Conservation (phyloP, 2,329 filamentous ascomycete species). For the Cercospora sp. region DNA sequence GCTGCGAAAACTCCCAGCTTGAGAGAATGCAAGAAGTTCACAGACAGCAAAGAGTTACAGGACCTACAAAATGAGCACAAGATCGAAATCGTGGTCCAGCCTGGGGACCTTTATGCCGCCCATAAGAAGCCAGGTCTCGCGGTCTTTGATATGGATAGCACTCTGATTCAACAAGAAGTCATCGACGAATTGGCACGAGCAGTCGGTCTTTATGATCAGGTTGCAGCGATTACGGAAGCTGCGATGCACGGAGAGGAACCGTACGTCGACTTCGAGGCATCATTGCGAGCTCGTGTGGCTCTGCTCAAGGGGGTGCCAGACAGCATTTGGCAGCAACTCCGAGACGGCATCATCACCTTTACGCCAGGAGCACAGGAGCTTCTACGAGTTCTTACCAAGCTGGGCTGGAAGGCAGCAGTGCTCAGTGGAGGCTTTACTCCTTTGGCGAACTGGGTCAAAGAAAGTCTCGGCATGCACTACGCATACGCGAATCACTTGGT, state of each 20-base stretch:
- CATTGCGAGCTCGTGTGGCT: conserved; percentile 75
- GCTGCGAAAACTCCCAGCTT: not conserved
- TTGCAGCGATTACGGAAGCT: conserved; percentile 84
- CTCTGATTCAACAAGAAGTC: conserved; percentile 93
- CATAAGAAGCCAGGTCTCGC: conserved; percentile 61
- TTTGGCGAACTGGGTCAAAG: conserved; percentile 81
- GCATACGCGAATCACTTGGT: conserved; percentile 84
- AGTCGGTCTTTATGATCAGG: conserved; percentile 66
- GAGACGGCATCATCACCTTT: conserved; percentile 66
- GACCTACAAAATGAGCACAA: not conserved
- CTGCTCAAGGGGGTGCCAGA: conserved; percentile 79
- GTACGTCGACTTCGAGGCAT: conserved; percentile 77
- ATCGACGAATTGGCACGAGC: conserved; percentile 91
- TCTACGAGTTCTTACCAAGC: conserved; percentile 68
- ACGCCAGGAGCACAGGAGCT: conserved; percentile 78
- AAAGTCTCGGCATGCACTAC: conserved; percentile 79
- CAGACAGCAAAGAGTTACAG: conserved; percentile 18
- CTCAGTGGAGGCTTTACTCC: conserved; percentile 91
- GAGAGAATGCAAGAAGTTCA: conserved; percentile 23
- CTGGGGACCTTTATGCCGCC: conserved; percentile 23
- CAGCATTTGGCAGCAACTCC: conserved; percentile 68
- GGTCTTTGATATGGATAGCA: conserved; percentile 99
- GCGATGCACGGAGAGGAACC: conserved; percentile 85
- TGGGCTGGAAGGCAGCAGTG: conserved; percentile 87
- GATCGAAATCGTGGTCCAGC: conserved; percentile 31